phyloP scores from a whole-genome alignment of 345 rosid genomes.

The Noccaea caerulescens region DNA sequence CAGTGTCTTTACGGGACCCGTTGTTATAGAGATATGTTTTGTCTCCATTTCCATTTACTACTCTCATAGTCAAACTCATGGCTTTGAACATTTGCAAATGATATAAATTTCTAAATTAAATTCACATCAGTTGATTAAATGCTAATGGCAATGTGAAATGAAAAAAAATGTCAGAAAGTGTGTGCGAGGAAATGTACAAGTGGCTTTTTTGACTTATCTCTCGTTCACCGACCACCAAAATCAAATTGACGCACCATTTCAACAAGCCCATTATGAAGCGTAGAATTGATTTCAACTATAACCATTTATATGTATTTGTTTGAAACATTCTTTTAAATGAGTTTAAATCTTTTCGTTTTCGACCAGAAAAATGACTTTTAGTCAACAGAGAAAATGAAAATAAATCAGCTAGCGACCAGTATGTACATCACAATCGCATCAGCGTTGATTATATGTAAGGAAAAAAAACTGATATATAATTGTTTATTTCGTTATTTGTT shows the following conservation, averaged over 20 bases:
- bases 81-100: constrained; percentile 21
- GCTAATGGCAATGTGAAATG: constrained; percentile 34
- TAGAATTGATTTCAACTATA: neutral
- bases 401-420: constrained; percentile 17
- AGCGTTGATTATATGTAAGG: constrained; percentile 29
- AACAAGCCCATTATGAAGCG: constrained; percentile 15
- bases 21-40: constrained; percentile 4
- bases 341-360: constrained; percentile 1
- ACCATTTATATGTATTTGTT: neutral
- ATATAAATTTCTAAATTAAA: neutral
- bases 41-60: constrained; percentile 26
- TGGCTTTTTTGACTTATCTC: constrained; percentile 39
- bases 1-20: constrained; percentile 29
- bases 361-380: constrained; percentile 2
- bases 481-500: constrained; percentile 1
- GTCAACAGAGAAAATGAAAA: constrained; percentile 10
- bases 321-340: constrained; percentile 2
- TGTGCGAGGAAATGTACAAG: constrained; percentile 32
- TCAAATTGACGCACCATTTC: constrained; percentile 39
- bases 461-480: neutral
- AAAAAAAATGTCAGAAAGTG: constrained; percentile 30
- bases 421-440: constrained; percentile 27
- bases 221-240: constrained; percentile 36
- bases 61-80: constrained; percentile 33
- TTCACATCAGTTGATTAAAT: neutral